phyloP scores from a whole-genome alignment of 2,329 filamentous ascomycete genomes.

The Fusarium nodosum region DNA sequence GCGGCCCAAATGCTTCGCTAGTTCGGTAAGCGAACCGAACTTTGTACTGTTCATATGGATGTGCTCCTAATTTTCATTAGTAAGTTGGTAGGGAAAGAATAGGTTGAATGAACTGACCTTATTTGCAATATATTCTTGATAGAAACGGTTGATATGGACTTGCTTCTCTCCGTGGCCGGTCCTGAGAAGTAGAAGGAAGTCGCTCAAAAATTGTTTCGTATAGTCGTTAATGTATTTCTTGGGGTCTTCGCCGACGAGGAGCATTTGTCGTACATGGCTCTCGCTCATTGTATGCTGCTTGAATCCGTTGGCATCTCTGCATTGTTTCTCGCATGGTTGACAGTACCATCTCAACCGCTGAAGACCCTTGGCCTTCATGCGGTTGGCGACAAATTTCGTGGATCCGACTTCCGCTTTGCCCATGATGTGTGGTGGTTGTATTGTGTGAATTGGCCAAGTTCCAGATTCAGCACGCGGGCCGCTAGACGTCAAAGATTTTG shows the following conservation, averaged over 20 bases:
- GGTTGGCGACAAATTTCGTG: slow-evolving; percentile 91
- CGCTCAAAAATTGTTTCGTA: slow-evolving; percentile 82
- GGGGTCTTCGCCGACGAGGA: slow-evolving; percentile 87
- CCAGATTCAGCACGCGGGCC: not conserved
- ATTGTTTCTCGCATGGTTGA: slow-evolving; percentile 76
- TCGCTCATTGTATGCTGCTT: slow-evolving; percentile 90
- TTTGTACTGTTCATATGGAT: slow-evolving; percentile 75
- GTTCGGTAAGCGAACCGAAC: slow-evolving; percentile 76
- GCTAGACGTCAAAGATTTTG: slow-evolving; percentile 1
- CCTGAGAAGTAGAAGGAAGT: slow-evolving; percentile 81
- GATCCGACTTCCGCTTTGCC: slow-evolving; percentile 91
- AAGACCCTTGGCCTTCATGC: slow-evolving; percentile 84
- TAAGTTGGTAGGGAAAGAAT: not conserved
- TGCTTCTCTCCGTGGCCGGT: slow-evolving; percentile 93
- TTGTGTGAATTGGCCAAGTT: slow-evolving; percentile 14
- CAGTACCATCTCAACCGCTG: slow-evolving; percentile 94
- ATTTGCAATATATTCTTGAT: slow-evolving; percentile 91
- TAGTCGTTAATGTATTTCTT: slow-evolving; percentile 87
- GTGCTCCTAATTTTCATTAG: slow-evolving; percentile 66
- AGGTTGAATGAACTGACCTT: slow-evolving; percentile 57
- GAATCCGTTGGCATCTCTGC: slow-evolving; percentile 88
- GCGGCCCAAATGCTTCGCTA: slow-evolving; percentile 85
- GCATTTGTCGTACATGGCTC: slow-evolving; percentile 89
- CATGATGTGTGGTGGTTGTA: slow-evolving; percentile 69
- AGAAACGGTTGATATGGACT: slow-evolving; percentile 91